Evolutionary conservation across 75 land plant species (phyloP), one percentile per base, ranked within the genome.

Genomic region (Pinus tabuliformis): DNA sequence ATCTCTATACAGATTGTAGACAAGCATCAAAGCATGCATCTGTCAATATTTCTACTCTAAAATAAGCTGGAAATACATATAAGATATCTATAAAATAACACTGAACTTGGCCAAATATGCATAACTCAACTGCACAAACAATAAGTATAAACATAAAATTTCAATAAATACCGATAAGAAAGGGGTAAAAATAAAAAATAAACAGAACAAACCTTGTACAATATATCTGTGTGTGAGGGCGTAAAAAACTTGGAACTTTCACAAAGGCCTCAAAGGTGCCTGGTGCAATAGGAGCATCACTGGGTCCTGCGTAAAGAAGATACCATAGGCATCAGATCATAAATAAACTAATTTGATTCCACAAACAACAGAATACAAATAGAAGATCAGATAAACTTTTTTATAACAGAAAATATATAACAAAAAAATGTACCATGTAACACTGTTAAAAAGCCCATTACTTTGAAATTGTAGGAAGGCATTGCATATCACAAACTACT

Each of bases 191-290:
- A 22, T 3, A 11, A 59, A 59, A 11, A 59, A 59, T 28, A 8
- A 7, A 28, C 70, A 59, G 42, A 68, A 77, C 42, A 58, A 81
- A 96, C 99, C 99, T 96, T 66, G 99, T 96, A 79, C 99, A 96
- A 76, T 89, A 96, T 17, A 96, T 96, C 86, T 96, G 99, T 42
- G 95, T 96, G 77, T 94, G 93, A 60, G 98, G 99, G 12, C 98
- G 93, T 62, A 96, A 81, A 83, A 89, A 84, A 45, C 79, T 87
- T 73, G 98, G 98, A 79, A 96, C 98, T 78, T 92, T 94, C 30
- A 90, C 85, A 83, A 96, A 96, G 28, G 95, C 89, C 84, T 96
- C 99, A 82, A 96, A 96, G 36, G 86, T 81, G 26, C 85, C 87
- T 36, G 91, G 83, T 49, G 89, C 88, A 72, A 83, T 82, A 76